phyloP scores from a whole-genome alignment of 352 stramenopile genomes.

The Stephanocyclus meneghinianus region DNA sequence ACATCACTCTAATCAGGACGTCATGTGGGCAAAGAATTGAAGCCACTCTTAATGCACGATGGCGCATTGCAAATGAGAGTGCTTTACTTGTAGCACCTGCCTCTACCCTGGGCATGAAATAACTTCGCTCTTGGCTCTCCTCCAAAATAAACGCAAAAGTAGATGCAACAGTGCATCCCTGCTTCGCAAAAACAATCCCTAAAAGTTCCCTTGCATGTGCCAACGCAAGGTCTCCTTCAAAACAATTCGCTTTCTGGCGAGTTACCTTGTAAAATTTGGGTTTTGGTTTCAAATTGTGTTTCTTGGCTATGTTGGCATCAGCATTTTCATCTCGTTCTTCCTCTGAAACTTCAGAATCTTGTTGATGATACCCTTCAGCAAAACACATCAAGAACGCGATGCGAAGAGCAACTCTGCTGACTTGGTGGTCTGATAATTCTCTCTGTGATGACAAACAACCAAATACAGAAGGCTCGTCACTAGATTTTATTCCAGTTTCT shows the following conservation, averaged over 20 bases:
- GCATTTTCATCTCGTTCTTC: constrained; percentile 44
- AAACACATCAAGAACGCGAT: constrained; percentile 82
- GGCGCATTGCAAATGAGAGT: constrained; percentile 80
- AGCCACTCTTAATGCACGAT: constrained; percentile 75
- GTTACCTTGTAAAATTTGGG: constrained; percentile 36
- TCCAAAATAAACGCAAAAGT: constrained; percentile 45
- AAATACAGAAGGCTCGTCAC: constrained; percentile 67
- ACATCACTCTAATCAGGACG: constrained; percentile 65
- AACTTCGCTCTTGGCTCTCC: constrained; percentile 36
- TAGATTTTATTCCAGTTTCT: constrained; percentile 32
- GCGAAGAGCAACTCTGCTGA: constrained; percentile 60
- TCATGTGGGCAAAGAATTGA: constrained; percentile 76
- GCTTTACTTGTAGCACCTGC: constrained; percentile 38
- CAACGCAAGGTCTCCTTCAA: constrained; percentile 63
- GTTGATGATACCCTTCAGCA: constrained; percentile 56
- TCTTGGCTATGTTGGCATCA: constrained; percentile 36
- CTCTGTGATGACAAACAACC: constrained; percentile 47
- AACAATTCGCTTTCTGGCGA: constrained; percentile 34
- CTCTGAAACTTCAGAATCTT: constrained; percentile 18
- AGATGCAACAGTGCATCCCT: constrained; percentile 45
- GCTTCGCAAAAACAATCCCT: constrained; percentile 76
- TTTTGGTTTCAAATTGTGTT: constrained; percentile 36
- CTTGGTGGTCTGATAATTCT: constrained; percentile 65
- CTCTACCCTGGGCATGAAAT: constrained; percentile 35
- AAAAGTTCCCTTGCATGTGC: constrained; percentile 71